Evolutionary conservation across 371 early-diverging fungal species (phyloP).

Genomic region (Mucor circinelloides): DNA sequence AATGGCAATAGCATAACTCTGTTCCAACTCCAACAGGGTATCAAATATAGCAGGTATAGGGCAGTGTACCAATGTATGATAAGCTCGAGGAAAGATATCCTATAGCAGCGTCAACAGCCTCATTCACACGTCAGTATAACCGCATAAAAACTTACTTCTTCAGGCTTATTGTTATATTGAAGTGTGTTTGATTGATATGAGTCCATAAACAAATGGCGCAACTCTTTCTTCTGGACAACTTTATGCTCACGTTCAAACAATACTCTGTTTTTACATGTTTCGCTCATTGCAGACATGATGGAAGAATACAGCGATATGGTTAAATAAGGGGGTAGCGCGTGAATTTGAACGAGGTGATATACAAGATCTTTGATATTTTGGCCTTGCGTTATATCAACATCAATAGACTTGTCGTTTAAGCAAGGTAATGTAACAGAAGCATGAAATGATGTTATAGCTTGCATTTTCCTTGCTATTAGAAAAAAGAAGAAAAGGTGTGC

Average conservation of each 20-base stretch:
- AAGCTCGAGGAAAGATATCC: conserved; percentile 75
- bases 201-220: conserved; percentile 17
- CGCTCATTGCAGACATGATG: conserved; percentile 33
- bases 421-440: conserved; percentile 4
- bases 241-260: background rate
- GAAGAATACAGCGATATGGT: conserved; percentile 47
- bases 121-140: background rate
- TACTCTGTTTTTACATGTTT: conserved; percentile 21
- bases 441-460: conserved; percentile 8
- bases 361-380: conserved; percentile 50
- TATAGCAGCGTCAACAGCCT: conserved; percentile 7
- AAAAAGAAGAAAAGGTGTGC: background rate
- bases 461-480: background rate
- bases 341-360: conserved; percentile 35
- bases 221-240: conserved; percentile 1
- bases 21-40: conserved; percentile 68
- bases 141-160: conserved; percentile 36
- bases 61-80: conserved; percentile 69
- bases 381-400: conserved; percentile 33
- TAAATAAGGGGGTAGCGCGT: conserved; percentile 49
- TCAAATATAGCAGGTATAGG: conserved; percentile 65
- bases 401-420: conserved; percentile 6
- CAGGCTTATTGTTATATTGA: conserved; percentile 52
- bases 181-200: conserved; percentile 26
- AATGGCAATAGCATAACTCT: conserved; percentile 64